phyloP scores from a whole-genome alignment of 2,329 filamentous ascomycete species.

The Aureobasidium sp. region DNA sequence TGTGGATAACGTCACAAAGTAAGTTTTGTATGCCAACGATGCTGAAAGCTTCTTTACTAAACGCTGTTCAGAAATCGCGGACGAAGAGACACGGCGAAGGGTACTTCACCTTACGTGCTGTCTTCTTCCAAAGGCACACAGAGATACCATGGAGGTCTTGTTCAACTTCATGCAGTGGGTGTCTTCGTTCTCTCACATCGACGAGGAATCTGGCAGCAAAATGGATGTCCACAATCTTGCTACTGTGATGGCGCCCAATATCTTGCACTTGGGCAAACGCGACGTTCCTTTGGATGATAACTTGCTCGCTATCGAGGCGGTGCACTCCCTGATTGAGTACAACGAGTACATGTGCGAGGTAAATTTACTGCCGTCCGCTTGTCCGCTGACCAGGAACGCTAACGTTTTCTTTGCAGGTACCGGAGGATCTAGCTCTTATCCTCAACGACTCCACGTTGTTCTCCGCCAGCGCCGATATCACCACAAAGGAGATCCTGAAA shows the following conservation, averaged over 20 bases:
- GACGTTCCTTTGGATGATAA: conserved; percentile 65
- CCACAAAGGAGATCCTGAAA: conserved; percentile 94
- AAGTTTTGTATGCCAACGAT: conserved; percentile 23
- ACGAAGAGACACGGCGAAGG: conserved; percentile 72
- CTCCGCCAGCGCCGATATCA: conserved; percentile 74
- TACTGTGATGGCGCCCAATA: conserved; percentile 94
- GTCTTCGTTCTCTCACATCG: conserved; percentile 91
- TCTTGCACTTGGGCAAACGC: conserved; percentile 52
- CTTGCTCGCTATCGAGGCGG: conserved; percentile 87
- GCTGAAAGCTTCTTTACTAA: conserved; percentile 15
- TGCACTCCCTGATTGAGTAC: conserved; percentile 81
- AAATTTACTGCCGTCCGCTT: conserved; percentile 31
- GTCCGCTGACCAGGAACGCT: conserved; percentile 13
- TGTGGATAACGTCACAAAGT: conserved; percentile 86
- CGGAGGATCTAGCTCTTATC: conserved; percentile 80
- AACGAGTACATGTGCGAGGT: conserved; percentile 98
- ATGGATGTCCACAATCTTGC: conserved; percentile 98
- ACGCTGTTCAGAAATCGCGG: conserved; percentile 54
- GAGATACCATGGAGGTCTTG: conserved; percentile 88
- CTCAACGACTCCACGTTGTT: conserved; percentile 77
- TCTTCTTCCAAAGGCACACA: conserved; percentile 80
- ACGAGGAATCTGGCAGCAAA: conserved; percentile 94
- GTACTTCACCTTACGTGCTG: conserved; percentile 88
- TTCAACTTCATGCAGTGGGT: conserved; percentile 98
- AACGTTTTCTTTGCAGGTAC: conserved; percentile 54